phyloP scores from a whole-genome alignment of 768 basidiomycete genomes.

The Macrocybe gigantea region DNA sequence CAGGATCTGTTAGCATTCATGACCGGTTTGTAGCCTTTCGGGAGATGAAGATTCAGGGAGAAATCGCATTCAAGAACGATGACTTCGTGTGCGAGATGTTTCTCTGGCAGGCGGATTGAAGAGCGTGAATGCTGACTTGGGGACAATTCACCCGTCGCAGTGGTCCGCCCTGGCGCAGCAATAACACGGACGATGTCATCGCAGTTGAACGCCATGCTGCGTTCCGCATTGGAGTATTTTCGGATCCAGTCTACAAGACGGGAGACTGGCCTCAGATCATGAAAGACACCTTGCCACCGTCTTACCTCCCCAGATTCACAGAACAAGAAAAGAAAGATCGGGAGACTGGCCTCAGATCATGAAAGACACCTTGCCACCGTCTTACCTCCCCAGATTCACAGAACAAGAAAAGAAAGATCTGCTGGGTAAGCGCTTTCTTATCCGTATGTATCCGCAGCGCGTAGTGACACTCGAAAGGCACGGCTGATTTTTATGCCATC shows the following conservation, averaged over 20 bases:
- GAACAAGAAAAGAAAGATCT: constrained; percentile 37
- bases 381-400: constrained; percentile 42
- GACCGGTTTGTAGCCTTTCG: constrained; percentile 29
- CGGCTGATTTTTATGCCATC: constrained; percentile 50
- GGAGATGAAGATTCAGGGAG: constrained; percentile 41
- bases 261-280: constrained; percentile 38
- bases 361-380: constrained; percentile 40
- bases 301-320: constrained; percentile 42
- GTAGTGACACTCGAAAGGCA: constrained; percentile 19
- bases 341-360: constrained; percentile 48
- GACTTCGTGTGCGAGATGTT: constrained; percentile 34
- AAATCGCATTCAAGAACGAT: constrained; percentile 50
- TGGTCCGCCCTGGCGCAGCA: constrained; percentile 40
- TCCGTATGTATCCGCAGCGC: not conserved
- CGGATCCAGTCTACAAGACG: constrained; percentile 43
- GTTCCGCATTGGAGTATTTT: constrained; percentile 44
- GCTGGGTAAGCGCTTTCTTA: constrained; percentile 19
- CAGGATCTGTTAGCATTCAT: not conserved
- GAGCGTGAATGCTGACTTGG: not conserved
- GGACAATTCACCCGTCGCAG: constrained; percentile 12
- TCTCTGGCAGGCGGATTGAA: not conserved
- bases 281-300: constrained; percentile 40
- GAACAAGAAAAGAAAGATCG: constrained; percentile 36
- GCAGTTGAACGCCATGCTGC: constrained; percentile 45
- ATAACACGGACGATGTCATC: constrained; percentile 35